Conservation (phyloP, 75 land plant genomes). For the Picea sitchensis region DNA sequence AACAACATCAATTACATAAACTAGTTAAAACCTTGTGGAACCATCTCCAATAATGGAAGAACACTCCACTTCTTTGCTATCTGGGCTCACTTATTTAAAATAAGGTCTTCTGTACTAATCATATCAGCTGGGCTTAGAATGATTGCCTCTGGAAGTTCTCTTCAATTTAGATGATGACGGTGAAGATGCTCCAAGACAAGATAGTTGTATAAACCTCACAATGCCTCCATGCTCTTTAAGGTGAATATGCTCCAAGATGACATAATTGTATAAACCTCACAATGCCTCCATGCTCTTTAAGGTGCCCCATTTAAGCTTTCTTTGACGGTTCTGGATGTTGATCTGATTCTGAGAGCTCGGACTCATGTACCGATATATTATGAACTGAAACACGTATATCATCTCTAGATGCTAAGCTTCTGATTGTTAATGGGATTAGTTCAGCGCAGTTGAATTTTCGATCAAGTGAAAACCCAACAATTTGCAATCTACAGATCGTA, state of each 20-base stretch:
- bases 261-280: conserved; percentile 85
- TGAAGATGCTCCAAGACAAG: conserved; percentile 80
- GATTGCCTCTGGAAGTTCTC: conserved; percentile 92
- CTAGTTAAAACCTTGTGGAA: too few species aligned
- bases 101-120: conserved; percentile 88
- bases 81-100: conserved; percentile 82
- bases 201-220: conserved; percentile 80
- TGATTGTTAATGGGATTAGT: too few species aligned
- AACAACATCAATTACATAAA: conserved; percentile 56
- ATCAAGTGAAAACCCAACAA: too few species aligned
- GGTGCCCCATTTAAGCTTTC: too few species aligned
- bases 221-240: conserved; percentile 92
- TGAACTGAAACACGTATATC: too few species aligned
- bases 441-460: too few species aligned
- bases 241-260: conserved; percentile 75
- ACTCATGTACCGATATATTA: too few species aligned
- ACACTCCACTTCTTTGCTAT: conserved; percentile 56
- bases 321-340: too few species aligned
- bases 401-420: too few species aligned
- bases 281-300: conserved; percentile 92
- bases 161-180: conserved; percentile 70
- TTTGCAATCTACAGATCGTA: too few species aligned
- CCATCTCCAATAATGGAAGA: too few species aligned
- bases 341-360: too few species aligned
- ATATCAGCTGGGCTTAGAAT: conserved; percentile 71